phyloP scores from a whole-genome alignment of 768 basidiomycete species.

The Mycena leptocephala region DNA sequence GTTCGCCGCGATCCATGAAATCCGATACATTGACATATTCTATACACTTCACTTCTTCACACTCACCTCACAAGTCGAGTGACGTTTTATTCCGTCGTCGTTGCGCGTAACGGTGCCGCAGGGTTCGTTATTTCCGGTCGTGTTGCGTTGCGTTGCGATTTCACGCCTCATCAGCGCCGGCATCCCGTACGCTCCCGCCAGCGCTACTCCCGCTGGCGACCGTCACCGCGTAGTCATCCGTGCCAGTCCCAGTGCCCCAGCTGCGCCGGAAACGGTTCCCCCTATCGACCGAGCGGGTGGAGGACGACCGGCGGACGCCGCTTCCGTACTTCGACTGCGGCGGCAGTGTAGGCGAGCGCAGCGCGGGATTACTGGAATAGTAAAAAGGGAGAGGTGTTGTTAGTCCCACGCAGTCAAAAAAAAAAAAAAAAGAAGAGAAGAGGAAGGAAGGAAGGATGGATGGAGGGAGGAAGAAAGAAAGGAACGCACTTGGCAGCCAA shows the following conservation, averaged over 20 bases:
- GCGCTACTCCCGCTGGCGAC: conserved; percentile 32
- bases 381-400: not conserved
- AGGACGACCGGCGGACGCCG: conserved; percentile 23
- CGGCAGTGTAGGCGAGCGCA: conserved; percentile 40
- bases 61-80: not conserved
- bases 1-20: conserved; percentile 1
- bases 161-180: not conserved
- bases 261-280: conserved; percentile 36
- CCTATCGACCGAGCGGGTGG: conserved; percentile 30
- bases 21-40: conserved; percentile 21
- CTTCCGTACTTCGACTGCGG: conserved; percentile 26
- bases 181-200: conserved; percentile 28
- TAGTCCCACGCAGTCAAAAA: not conserved
- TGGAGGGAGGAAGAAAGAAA: conserved; percentile 15
- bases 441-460: too few species aligned
- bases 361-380: conserved; percentile 43
- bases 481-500: conserved; percentile 63
- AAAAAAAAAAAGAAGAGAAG: conserved; percentile 5
- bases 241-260: conserved; percentile 22
- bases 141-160: not conserved
- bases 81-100: too few species aligned
- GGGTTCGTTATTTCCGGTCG: not conserved
- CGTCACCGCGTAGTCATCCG: conserved; percentile 34
- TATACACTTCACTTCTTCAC: not conserved
- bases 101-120: too few species aligned